Base-by-base conservation (phyloP, 805 yeast species). In the Candida piceae region DNA sequence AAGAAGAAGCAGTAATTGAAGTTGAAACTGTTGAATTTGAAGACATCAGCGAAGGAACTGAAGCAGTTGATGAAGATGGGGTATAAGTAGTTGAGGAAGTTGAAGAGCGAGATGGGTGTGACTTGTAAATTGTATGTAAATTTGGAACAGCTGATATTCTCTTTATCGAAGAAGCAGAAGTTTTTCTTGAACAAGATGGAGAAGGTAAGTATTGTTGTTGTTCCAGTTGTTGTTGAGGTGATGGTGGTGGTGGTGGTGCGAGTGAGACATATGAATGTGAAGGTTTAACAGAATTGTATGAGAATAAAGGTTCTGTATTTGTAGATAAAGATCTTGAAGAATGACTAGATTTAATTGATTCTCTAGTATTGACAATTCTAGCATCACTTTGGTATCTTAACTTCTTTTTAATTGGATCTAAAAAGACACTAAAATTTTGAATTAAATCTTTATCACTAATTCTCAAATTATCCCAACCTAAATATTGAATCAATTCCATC, bases 391-490 rank as follows among this genome's bases (percentile, higher is more conserved):
- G 50, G 7, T 36, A 40, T 44, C 47, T 50, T 40, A 76, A 59
- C 40, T 72, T 66, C 40, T 61, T 62, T 63, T 83, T 85, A 60
- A 89, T 85, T 30, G 87, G 84, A 13, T 69, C 64, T 38, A 90
- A 64, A 65, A 90, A 86, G 20, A 88, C 88, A 33, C 81, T 76
- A 37, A 89, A 69, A 18, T 81, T 81, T 34, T 67, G 61, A 39
- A 78, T 66, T 40, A 90, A 72, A 49, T 90, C 97, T 23, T 73
- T 71, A 46, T 78, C 79, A 21, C 76, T 64, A 34, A 93, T 78
- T 18, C 74, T 69, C 32, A 93, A 69, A 32, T 57, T 49, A 52
- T 86, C 80, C 97, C 97, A 90, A 50, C 86, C 82, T 40, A 90
- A 72, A 44, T 86, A 77, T 34, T 74, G 76, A 33, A 90, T 76